Base-by-base conservation (phyloP, 2,329 filamentous ascomycete genomes). In the Aspergillus sp. region DNA sequence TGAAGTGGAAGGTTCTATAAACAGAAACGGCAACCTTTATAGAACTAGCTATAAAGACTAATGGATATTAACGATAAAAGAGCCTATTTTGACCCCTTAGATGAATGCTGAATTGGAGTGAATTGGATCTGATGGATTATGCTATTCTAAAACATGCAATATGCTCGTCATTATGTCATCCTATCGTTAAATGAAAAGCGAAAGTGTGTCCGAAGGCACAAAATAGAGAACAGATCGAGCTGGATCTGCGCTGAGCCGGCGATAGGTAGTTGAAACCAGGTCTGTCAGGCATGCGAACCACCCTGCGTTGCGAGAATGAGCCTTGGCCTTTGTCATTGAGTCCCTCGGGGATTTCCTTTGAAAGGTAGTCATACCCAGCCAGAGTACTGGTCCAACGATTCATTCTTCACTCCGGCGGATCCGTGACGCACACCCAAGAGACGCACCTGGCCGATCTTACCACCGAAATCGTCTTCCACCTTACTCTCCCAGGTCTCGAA, bases 401-500 rank as follows among this genome's bases (percentile, higher is more conserved):
- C 78, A 58, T 75, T 74, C 63, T 71, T 75, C 54, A 80, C 69
- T 7, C 79, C 79, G 22, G 79, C 77, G 20, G 77, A 78, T n/a
- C 77, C 79, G 65, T 80, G 78, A 45, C 75, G 71, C 45, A 81
- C 79, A 5, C 76, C 76, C 12, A 81, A 65, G 16, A 81, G 71
- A 32, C 75, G 71, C 36, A 80, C 79, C n/a, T 74, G 72, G 16
- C 77, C 79, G 62, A 78, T 78, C 60, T 75, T 76, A 9, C 78
- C 79, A 14, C 75, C 75, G 60, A 79, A 78, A 55, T 80, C 77
- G 54, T 78, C 76, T 39, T 78, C 73, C 6, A 75, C 71, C 11
- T 71, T 67, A 61, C 77, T 79, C 66, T 82, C 87, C 88, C 92
- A 98, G 26, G 78, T 77, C 20, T 78, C 78, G 59, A 96, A 75